Percentiles rank a stretch among this genome's conserved stretches.
phyloP scores from a whole-genome alignment of 176 grass and related monocot genomes.

The Oryza glaberrima region DNA sequence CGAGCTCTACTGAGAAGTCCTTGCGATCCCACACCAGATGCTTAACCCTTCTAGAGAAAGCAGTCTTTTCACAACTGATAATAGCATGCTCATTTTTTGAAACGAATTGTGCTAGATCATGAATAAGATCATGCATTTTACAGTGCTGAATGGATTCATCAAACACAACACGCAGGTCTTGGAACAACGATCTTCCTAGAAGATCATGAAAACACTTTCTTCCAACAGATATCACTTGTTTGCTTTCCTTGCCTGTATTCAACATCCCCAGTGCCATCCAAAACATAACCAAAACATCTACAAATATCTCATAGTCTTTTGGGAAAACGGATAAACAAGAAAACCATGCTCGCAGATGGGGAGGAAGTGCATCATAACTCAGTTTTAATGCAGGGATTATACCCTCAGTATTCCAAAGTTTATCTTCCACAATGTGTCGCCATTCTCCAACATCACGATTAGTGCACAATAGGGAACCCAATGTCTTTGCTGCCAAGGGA shows the following conservation, averaged over 20 bases:
- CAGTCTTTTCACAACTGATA: not conserved
- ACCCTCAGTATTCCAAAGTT: not conserved
- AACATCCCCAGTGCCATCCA: not conserved
- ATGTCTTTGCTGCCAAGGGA: not conserved
- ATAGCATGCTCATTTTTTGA: not conserved
- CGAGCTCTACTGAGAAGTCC: not conserved
- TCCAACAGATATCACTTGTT: not conserved
- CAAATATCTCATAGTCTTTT: not conserved
- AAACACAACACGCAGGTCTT: not conserved
- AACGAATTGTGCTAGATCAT: not conserved
- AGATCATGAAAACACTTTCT: not conserved
- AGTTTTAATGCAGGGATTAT: not conserved
- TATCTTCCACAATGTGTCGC: not conserved
- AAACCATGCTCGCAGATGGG: not conserved
- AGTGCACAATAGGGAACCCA: not conserved
- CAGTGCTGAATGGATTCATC: rapidly evolving
- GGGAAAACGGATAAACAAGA: not conserved
- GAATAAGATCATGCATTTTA: constrained; percentile 8
- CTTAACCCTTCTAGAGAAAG: not conserved
- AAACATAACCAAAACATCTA: too few relatives aligned
- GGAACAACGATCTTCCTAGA: not conserved
- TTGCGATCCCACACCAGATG: not conserved
- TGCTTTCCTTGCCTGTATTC: not conserved
- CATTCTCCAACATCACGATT: not conserved
- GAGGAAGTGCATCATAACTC: constrained; percentile 14